A percentile compares a stretch with the other conserved stretches of the same genome.
Conservation (phyloP, 176 grass and related monocot species). For the Rhynchospora pubera region DNA sequence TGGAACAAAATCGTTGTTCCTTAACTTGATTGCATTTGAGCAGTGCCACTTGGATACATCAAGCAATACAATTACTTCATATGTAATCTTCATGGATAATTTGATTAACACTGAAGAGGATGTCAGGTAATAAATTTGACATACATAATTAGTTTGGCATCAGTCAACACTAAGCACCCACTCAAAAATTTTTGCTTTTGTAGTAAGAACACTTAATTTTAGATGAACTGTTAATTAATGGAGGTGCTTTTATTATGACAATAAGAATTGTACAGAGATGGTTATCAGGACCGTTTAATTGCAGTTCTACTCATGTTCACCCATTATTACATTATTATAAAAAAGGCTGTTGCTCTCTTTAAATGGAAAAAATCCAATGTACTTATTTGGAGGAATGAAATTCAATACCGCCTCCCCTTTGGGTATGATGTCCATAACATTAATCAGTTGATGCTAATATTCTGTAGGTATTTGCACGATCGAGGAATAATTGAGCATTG, state of each 20-base stretch:
- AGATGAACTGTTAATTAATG: background rate
- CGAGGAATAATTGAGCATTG: slow-evolving; percentile 91
- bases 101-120: slow-evolving; percentile 89
- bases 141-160: background rate
- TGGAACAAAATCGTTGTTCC: slow-evolving; percentile 73
- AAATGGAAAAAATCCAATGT: background rate
- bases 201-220: background rate
- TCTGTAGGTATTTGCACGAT: slow-evolving; percentile 59
- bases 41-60: slow-evolving; percentile 69
- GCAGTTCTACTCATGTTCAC: background rate
- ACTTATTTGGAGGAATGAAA: background rate
- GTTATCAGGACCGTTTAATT: background rate
- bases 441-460: background rate
- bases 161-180: background rate
- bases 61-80: slow-evolving; percentile 82
- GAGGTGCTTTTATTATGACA: background rate
- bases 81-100: slow-evolving; percentile 99
- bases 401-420: background rate
- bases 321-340: background rate
- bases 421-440: background rate
- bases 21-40: slow-evolving; percentile 95
- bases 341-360: background rate
- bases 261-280: background rate
- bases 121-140: slow-evolving; percentile 32
- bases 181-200: background rate